Evolutionary conservation across 2,329 filamentous ascomycete species (phyloP), one percentile per base, ranked within the genome.

Genomic region (Aspergillus intermedius): DNA sequence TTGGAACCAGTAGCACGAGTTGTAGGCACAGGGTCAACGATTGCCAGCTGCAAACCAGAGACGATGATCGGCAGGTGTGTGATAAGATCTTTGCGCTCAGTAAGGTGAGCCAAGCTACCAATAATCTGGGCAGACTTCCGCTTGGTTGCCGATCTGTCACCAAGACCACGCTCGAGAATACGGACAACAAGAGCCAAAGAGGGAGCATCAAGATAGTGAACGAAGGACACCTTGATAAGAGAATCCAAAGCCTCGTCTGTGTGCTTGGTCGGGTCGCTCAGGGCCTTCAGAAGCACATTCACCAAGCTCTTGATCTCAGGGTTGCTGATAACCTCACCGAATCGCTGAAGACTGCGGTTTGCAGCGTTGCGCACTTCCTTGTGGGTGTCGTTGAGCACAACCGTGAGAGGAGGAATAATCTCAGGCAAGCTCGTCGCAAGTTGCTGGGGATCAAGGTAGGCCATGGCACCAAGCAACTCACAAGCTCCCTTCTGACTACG

Each of bases 401-500:
- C 84, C 1, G 94, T 97, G 49, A 98, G 77, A 13, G 94, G 91
- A 22, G 94, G 93, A 57, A 98, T 98, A 58, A 98, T 98, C 49
- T 95, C 91, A 2, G 93, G 93, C 60, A 98, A 74, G 66, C 91
- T 97, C 58, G 86, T 80, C 1, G 93, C 90, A 15, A 98, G 80
- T 67, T 98, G 93, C 56, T 96, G 87, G 6, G 94, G 91, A 66
- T 97, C 93, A 28, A 98, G 81, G 66, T 98, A 98, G 4, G 93
- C 94, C 93, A 98, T 98, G 54, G 93, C 93, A 66, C 93, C 93
- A 12, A 98, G 79, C 22, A 95, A 84, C 65, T 98, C 93, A 64
- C 93, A 98, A 47, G 93, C 93, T 59, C 94, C 93, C 74, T 95
- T 95, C 72, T 98, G 97, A 73, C 90, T 97, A 62, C 93, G 86